phyloP scores from a whole-genome alignment of 1,139 yeast genomes.

The Pichia kudriavzevii region DNA sequence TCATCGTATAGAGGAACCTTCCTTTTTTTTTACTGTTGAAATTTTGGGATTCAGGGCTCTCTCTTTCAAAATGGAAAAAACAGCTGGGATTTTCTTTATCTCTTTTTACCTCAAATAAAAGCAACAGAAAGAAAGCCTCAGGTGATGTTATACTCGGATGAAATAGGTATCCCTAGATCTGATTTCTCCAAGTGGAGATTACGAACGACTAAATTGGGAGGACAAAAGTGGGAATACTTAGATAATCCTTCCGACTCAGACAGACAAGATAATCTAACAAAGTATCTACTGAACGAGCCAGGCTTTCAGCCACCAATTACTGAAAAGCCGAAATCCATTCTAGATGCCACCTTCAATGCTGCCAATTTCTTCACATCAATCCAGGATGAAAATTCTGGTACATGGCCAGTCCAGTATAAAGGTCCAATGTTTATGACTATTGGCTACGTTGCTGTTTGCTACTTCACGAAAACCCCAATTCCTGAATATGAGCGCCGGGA shows the following conservation, averaged over 20 bases:
- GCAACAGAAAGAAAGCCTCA: slow-evolving; percentile 1
- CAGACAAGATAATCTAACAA: slow-evolving; percentile 51
- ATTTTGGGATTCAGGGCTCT: too few species aligned
- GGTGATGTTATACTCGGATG: slow-evolving; percentile 50
- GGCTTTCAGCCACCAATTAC: slow-evolving; percentile 13
- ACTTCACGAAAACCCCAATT: slow-evolving; percentile 61
- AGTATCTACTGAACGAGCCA: slow-evolving; percentile 43
- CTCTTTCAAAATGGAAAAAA: too few species aligned
- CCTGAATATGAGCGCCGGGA: slow-evolving; percentile 62
- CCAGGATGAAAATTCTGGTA: slow-evolving; percentile 72
- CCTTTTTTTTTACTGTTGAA: too few species aligned
- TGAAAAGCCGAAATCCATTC: slow-evolving; percentile 34
- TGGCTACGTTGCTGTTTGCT: slow-evolving; percentile 74
- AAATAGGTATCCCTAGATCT: slow-evolving; percentile 55
- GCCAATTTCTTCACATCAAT: slow-evolving; percentile 60
- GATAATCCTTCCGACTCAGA: slow-evolving; percentile 31
- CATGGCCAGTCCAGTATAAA: slow-evolving; percentile 85
- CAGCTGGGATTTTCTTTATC: too few species aligned
- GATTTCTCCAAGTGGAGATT: slow-evolving; percentile 75
- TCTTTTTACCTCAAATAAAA: not conserved
- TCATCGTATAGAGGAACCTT: too few species aligned
- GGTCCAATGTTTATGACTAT: slow-evolving; percentile 98
- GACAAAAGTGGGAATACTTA: slow-evolving; percentile 73
- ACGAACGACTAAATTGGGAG: slow-evolving; percentile 60
- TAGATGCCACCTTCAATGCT: slow-evolving; percentile 65